Base-by-base conservation (phyloP, 2,329 filamentous ascomycete species). In the Trichoderma sp. region DNA sequence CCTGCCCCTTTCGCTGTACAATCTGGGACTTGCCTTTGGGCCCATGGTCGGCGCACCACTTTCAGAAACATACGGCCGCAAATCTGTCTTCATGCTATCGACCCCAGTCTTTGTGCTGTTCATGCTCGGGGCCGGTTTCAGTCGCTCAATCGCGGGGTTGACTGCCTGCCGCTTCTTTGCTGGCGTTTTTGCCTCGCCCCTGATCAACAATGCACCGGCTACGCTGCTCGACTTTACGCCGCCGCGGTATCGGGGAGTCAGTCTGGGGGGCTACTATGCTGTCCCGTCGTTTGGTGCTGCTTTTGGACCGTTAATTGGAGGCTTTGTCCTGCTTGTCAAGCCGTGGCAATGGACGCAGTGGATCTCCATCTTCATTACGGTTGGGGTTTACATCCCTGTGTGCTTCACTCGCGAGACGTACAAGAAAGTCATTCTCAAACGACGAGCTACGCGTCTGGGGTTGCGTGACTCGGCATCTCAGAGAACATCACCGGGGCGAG, bases 31-130 rank as follows among this genome's bases (percentile, higher is more conserved):
- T 11, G 76, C 75, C 8, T 78, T 76, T 53, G 77, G 75, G 4
- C 93, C 93, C 2, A 90, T 95, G 87, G 85, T 86, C 1, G 95
- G 95, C 77, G 93, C 93, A 7, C 93, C 93, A 0, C 81, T 93
- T 36, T 92, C 90, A 6, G 93, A 96, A 79, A 87, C 94, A 65
- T 85, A 91, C 69, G 93, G 93, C 30, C 85, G 93, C 66, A 78
- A 74, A 73, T 76, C 74, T 12, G 64, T 74, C 3, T 72, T 63
- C 43, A 78, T 82, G 74, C 87, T 82, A 13, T 83, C 87, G 0
- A 93, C 92, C 0, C 82, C 93, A 0, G 79, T 89, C 1, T 88
- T 94, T 17, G 81, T 94, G 32, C 94, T 94, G 79, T 87, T 93
- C 73, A 91, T 95, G 73, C 91, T 92, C 1, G 92, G 91, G 72